Evolutionary conservation across 352 stramenopile genomes (phyloP), one percentile per base, ranked within the genome.

Genomic region (Globisporangium radiosum): DNA sequence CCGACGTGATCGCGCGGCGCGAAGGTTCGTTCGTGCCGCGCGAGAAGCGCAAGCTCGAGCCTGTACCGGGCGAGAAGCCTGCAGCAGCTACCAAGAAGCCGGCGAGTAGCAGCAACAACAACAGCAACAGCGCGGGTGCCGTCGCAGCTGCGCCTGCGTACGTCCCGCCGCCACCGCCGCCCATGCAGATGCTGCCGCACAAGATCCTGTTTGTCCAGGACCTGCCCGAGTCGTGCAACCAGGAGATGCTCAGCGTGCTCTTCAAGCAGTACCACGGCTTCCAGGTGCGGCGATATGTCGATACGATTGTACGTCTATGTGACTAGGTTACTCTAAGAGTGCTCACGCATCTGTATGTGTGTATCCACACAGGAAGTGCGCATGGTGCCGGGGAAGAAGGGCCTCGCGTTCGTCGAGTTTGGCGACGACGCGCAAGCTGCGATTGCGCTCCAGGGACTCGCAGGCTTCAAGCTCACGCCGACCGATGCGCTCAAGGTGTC

Each of bases 261-360:
- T 99, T 99, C 78, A 95, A 97, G 72, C 94, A 98, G 78, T 98
- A 98, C 75, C 74, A 92, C 48, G 97, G 97, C 19, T 99, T 97
- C 65, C 92, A 97, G 76, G 82, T 92, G 52, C 67, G 72, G 63
- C 19, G 36, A 37, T 4, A 25, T 25, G 25, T 25, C 25, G 25
- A 25, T 25, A 25, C 1, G 25, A 25, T 25, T 3, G 25, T 25
- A 25, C 25, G 25, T 25, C 25, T 1, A 25, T 25, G 25, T 25
- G 25, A 2, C 25, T 25, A 25, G 25, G 25, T 25, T 25, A 25
- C 25, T 25, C 25, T 25, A 25, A 3, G 25, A 25, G 25, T 25
- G 25, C 25, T 25, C 25, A 25, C 25, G 25, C 52, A 25, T 17
- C 39, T 60, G 44, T 52, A n/a, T 71, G 36, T 59, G 6, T n/a